Percentiles rank a stretch among this genome's conserved stretches.
Conservation (phyloP, 2,329 filamentous ascomycete genomes). For the Clonostachys rhizophaga region DNA sequence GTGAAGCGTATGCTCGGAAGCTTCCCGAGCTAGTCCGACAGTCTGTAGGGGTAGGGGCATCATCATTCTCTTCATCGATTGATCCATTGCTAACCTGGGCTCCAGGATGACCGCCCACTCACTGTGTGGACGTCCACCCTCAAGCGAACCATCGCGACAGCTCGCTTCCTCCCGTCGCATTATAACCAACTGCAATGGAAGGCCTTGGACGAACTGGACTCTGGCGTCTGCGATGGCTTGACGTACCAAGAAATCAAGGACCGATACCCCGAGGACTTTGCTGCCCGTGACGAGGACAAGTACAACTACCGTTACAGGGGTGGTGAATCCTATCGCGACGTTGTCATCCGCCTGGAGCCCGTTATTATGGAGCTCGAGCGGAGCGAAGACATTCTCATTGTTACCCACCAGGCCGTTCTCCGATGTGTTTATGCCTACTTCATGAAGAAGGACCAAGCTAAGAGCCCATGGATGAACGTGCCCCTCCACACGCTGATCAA, state of each 20-base stretch:
- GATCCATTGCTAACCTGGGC: slow-evolving; percentile 1
- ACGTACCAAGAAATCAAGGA: slow-evolving; percentile 95
- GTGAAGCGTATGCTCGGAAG: slow-evolving; percentile 80
- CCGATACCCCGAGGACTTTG: slow-evolving; percentile 89
- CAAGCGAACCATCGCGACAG: slow-evolving; percentile 85
- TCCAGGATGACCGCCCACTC: slow-evolving; percentile 53
- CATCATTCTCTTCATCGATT: slow-evolving; percentile 14
- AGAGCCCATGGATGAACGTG: slow-evolving; percentile 98
- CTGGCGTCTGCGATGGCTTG: slow-evolving; percentile 91
- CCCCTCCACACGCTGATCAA: slow-evolving; percentile 96
- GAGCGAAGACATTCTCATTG: slow-evolving; percentile 94
- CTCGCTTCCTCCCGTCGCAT: slow-evolving; percentile 71
- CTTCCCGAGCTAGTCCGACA: slow-evolving; percentile 80
- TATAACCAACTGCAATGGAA: slow-evolving; percentile 99
- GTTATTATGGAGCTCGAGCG: slow-evolving; percentile 99
- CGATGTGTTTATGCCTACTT: slow-evolving; percentile 99
- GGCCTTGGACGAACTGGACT: slow-evolving; percentile 93
- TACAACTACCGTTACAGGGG: slow-evolving; percentile 99
- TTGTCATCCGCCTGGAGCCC: slow-evolving; percentile 94
- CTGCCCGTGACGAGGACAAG: slow-evolving; percentile 93
- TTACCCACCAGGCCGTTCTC: slow-evolving; percentile 94
- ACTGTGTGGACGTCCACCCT: slow-evolving; percentile 61
- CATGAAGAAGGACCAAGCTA: slow-evolving; percentile 91
- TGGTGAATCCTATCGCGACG: slow-evolving; percentile 91
- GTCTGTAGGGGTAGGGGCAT: slow-evolving; percentile 71